Evolutionary conservation across 768 basidiomycete species (phyloP).

Genomic region (Galerina marginata): DNA sequence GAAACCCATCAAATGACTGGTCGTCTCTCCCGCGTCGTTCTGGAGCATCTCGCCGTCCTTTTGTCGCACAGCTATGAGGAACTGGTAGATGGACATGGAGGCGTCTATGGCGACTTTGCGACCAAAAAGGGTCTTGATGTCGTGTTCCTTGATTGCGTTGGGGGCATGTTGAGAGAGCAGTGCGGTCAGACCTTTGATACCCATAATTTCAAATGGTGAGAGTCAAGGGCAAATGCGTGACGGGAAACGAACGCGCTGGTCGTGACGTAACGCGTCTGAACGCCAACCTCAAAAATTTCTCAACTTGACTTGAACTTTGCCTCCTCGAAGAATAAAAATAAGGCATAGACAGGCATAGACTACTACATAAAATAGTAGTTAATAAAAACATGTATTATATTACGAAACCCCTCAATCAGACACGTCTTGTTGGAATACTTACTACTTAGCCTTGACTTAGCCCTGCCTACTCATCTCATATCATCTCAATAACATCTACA

Average conservation of each 20-base stretch:
- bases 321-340: neutral
- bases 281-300: too few species aligned
- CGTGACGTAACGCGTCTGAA: constrained; percentile 28
- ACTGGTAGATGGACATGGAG: constrained; percentile 96
- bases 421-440: too few species aligned
- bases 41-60: constrained; percentile 96
- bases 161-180: constrained; percentile 92
- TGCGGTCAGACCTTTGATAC: constrained; percentile 94
- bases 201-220: constrained; percentile 54
- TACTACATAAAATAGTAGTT: neutral
- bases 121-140: constrained; percentile 97
- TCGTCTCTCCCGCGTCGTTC: constrained; percentile 97
- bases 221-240: neutral
- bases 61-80: constrained; percentile 96
- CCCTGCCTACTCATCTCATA: too few species aligned
- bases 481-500: too few species aligned
- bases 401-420: too few species aligned
- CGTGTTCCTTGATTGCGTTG: constrained; percentile 85
- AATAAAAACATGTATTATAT: too few species aligned
- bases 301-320: neutral
- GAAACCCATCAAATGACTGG: constrained; percentile 98
- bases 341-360: neutral
- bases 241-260: constrained; percentile 8
- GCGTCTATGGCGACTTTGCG: constrained; percentile 99
- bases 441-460: too few species aligned